phyloP scores from a whole-genome alignment of 305 asterid species.

The Andrographis paniculata region DNA sequence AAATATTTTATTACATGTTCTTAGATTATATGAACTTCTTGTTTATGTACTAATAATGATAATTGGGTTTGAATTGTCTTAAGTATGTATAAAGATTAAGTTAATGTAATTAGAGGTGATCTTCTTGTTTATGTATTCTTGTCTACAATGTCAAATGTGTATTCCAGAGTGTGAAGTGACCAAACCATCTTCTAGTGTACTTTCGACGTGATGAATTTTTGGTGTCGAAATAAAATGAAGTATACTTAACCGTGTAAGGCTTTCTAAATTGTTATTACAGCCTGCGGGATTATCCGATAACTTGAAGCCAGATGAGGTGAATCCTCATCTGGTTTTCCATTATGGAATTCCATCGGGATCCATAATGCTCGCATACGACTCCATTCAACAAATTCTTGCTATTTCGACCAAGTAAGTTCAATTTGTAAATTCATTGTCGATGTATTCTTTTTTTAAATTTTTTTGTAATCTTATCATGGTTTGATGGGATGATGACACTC shows the following conservation, averaged over 20 bases:
- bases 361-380: constrained; percentile 37
- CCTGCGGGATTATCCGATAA: constrained; percentile 53
- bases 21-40: too few species aligned
- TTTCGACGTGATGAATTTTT: not conserved
- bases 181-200: not conserved
- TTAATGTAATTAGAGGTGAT: too few species aligned
- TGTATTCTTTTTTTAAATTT: not conserved
- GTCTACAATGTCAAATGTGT: too few species aligned
- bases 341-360: constrained; percentile 84
- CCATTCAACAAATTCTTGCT: constrained; percentile 69
- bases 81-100: too few species aligned
- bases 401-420: constrained; percentile 60
- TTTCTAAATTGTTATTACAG: constrained; percentile 56
- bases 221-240: not conserved
- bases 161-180: too few species aligned
- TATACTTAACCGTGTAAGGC: not conserved
- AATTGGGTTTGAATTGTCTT: too few species aligned
- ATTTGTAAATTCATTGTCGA: constrained; percentile 2
- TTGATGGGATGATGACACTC: not conserved
- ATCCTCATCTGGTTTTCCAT: constrained; percentile 66
- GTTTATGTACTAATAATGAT: too few species aligned
- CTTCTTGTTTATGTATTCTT: too few species aligned
- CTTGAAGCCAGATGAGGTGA: constrained; percentile 56
- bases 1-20: too few species aligned
- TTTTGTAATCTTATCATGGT: constrained; percentile 1